Percentiles rank a stretch among this genome's conserved stretches.
Conservation (phyloP, 129 eudicot genomes). For the Arctium lappa region DNA sequence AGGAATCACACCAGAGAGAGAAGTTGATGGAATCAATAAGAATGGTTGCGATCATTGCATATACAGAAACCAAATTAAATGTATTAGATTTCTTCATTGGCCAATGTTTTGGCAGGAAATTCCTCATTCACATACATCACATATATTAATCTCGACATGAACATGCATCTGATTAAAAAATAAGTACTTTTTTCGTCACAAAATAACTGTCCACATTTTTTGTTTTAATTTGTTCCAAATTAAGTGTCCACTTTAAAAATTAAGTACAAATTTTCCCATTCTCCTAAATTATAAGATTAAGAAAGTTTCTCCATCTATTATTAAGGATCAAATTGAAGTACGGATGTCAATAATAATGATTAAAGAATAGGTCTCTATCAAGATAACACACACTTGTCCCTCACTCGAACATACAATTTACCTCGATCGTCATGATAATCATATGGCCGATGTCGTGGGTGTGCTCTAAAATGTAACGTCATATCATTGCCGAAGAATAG, state of each 20-base stretch:
- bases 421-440: not conserved
- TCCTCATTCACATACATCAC: not conserved
- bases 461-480: not conserved
- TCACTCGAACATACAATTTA: not conserved
- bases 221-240: too few relatives aligned
- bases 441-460: not conserved
- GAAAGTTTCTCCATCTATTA: too few relatives aligned
- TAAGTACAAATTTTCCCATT: not conserved
- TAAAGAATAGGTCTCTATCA: not conserved
- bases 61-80: not conserved
- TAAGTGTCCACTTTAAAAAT: too few relatives aligned
- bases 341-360: not conserved
- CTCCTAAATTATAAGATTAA: not conserved
- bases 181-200: too few relatives aligned
- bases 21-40: not conserved
- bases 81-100: not conserved
- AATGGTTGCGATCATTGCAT: not conserved
- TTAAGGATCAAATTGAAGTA: not conserved
- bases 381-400: not conserved
- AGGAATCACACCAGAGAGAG: conserved; percentile 1
- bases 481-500: not conserved
- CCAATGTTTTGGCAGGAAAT: not conserved
- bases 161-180: too few relatives aligned
- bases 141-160: too few relatives aligned
- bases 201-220: too few relatives aligned